Conservation (phyloP, 1,284 basidiomycete species). For the Termitomyces sp. region DNA sequence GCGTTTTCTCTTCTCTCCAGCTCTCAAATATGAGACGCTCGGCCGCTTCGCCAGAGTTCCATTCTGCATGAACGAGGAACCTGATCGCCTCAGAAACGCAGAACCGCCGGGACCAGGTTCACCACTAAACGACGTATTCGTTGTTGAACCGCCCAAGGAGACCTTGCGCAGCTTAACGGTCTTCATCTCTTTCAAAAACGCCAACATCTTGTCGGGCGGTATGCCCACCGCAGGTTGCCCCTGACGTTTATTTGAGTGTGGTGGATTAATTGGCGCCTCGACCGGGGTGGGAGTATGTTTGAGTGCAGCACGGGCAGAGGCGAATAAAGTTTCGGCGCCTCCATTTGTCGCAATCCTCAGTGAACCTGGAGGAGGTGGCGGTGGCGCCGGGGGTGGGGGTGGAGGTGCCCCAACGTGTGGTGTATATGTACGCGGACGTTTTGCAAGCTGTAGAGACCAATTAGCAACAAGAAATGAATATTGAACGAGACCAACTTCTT, state of each 20-base stretch:
- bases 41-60: background rate
- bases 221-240: conserved; percentile 66
- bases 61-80: background rate
- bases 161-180: conserved; percentile 60
- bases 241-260: conserved; percentile 33
- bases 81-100: background rate
- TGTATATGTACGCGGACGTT: conserved; percentile 25
- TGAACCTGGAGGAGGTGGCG: conserved; percentile 35
- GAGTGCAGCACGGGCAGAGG: conserved; percentile 55
- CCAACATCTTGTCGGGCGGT: conserved; percentile 73
- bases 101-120: conserved; percentile 1
- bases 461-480: background rate
- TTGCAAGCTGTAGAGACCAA: conserved; percentile 39
- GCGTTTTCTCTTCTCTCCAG: conserved; percentile 33
- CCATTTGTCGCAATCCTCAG: conserved; percentile 22
- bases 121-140: conserved; percentile 2
- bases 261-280: conserved; percentile 60
- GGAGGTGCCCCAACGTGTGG: conserved; percentile 24
- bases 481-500: conserved; percentile 43
- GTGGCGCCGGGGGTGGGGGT: conserved; percentile 50
- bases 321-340: conserved; percentile 40
- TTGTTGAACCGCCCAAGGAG: conserved; percentile 2
- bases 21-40: conserved; percentile 11
- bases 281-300: conserved; percentile 52
- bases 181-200: conserved; percentile 74